Percentiles rank a stretch among this genome's conserved stretches.
Evolutionary conservation across 148 eudicot genomes (phyloP).

Genomic region (Rhododendron molle): DNA sequence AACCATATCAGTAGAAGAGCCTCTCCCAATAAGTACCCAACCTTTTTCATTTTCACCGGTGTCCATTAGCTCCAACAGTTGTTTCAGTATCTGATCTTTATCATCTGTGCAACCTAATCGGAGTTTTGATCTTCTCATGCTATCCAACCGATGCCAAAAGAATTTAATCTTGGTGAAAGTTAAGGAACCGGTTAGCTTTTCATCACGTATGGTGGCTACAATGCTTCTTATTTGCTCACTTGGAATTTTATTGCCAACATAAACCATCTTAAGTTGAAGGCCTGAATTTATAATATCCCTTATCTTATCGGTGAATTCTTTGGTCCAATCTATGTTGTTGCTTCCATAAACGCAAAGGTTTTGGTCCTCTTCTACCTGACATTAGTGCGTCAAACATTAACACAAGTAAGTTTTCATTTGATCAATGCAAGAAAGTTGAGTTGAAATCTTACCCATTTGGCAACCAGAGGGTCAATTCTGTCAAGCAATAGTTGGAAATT

Average conservation of each 20-base stretch:
- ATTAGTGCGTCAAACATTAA: neutral
- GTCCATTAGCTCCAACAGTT: constrained; percentile 31
- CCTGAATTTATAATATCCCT: constrained; percentile 28
- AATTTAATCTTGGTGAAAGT: constrained; percentile 28
- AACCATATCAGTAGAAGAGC: constrained; percentile 31
- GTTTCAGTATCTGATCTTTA: constrained; percentile 30
- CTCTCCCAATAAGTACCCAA: constrained; percentile 57
- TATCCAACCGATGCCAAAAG: constrained; percentile 61
- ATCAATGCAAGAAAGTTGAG: neutral
- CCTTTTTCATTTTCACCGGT: constrained; percentile 19
- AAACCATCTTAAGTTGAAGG: constrained; percentile 43
- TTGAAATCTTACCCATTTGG: constrained; percentile 45
- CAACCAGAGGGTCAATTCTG: constrained; percentile 38
- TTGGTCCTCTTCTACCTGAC: constrained; percentile 53
- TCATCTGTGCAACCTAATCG: constrained; percentile 15
- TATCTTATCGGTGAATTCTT: constrained; percentile 37
- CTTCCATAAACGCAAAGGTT: constrained; percentile 64
- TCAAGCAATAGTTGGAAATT: constrained; percentile 35
- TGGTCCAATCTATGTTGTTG: constrained; percentile 47
- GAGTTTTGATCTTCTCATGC: constrained; percentile 46
- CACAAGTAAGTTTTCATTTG: neutral
- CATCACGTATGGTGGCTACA: constrained; percentile 30
- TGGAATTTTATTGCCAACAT: constrained; percentile 40
- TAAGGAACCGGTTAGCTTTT: constrained; percentile 29
- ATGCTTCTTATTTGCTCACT: constrained; percentile 23